phyloP scores from a whole-genome alignment of 768 basidiomycete species.

The Stropharia rugosoannulata region DNA sequence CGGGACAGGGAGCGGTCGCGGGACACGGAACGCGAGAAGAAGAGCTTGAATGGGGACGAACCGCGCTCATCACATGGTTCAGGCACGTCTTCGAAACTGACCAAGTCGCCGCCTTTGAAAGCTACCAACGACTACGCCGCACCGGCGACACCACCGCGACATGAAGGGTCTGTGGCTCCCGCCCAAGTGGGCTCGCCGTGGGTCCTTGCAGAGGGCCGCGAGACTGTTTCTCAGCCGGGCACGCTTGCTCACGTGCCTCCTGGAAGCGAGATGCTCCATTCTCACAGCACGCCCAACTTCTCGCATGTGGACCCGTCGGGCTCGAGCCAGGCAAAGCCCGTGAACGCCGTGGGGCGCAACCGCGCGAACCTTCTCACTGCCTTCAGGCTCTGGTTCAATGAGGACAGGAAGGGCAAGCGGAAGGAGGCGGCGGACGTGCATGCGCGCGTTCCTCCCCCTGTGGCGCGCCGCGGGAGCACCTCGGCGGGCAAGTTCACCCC shows the following conservation, averaged over 20 bases:
- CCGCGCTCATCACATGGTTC: conserved; percentile 66
- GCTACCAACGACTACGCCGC: conserved; percentile 33
- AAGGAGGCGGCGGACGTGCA: conserved; percentile 43
- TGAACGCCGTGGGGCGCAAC: conserved; percentile 46
- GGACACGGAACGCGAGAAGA: conserved; percentile 34
- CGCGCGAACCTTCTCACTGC: conserved; percentile 81
- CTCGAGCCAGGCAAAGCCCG: conserved; percentile 13
- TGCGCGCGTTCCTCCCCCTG: neutral
- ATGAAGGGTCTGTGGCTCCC: conserved; percentile 35
- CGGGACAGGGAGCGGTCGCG: conserved; percentile 41
- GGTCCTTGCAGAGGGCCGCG: conserved; percentile 55
- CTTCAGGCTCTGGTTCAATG: conserved; percentile 91
- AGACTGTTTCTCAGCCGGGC: conserved; percentile 31
- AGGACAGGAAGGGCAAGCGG: conserved; percentile 86
- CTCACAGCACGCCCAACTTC: conserved; percentile 45
- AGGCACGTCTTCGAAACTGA: conserved; percentile 57
- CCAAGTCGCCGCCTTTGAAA: conserved; percentile 68
- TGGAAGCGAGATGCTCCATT: conserved; percentile 49
- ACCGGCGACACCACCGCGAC: conserved; percentile 54
- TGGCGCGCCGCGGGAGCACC: conserved; percentile 10
- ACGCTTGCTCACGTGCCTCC: conserved; percentile 36
- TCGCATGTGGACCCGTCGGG: conserved; percentile 19
- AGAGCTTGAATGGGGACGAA: conserved; percentile 48
- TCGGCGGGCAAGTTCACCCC: conserved; percentile 15
- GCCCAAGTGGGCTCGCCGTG: conserved; percentile 66